These are phyloP conservation scores for Ceratobasidium sp. DNA, from an alignment of 1,284 basidiomycete species.

Conservation along the genomic window DNA sequence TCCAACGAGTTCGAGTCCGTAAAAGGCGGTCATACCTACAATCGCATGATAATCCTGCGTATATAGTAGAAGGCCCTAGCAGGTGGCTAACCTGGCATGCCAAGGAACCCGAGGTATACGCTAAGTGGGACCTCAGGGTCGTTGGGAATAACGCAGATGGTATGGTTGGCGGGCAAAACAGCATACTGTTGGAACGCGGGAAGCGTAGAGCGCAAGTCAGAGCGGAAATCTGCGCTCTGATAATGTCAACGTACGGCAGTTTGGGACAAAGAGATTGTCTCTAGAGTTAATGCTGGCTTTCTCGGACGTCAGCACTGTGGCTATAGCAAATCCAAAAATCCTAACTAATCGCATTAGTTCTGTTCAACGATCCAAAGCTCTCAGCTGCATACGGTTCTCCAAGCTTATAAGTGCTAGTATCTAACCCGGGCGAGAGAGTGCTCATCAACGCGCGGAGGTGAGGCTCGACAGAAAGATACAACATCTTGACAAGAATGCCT, in stretches of 20 bases:
- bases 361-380: neutral
- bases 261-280: conserved; percentile 49
- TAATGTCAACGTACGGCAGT: conserved; percentile 6
- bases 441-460: conserved; percentile 59
- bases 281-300: conserved; percentile 63
- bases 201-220: neutral
- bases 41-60: neutral
- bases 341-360: conserved; percentile 48
- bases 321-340: conserved; percentile 53
- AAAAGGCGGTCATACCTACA: conserved; percentile 53
- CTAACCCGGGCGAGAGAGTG: neutral
- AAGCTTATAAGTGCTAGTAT: neutral
- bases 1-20: conserved; percentile 61
- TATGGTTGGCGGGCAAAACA: conserved; percentile 52
- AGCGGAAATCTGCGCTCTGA: too few species aligned
- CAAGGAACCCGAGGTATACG: conserved; percentile 64
- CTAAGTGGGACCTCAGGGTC: conserved; percentile 62
- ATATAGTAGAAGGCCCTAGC: neutral
- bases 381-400: conserved; percentile 25
- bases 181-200: conserved; percentile 30
- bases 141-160: neutral
- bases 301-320: conserved; percentile 53
- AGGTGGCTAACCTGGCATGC: conserved; percentile 58
- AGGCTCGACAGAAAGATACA: conserved; percentile 60
- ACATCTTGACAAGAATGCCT: conserved; percentile 60